Evolutionary conservation across 2,329 filamentous ascomycete genomes (phyloP).

Genomic region (Mycosphaerelloides madeirae): DNA sequence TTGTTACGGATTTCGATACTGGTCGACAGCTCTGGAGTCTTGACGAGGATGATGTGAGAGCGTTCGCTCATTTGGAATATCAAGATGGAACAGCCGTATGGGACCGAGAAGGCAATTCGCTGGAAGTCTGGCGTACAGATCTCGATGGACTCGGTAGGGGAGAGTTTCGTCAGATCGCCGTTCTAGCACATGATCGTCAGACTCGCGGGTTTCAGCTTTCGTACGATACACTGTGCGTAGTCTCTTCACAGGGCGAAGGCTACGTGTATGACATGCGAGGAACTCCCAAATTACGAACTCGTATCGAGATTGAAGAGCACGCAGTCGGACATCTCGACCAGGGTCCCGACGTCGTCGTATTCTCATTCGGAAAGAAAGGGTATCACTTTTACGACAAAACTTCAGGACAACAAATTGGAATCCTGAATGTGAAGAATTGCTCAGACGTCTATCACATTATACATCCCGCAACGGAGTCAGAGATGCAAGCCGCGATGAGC

Average conservation of each 20-base stretch:
- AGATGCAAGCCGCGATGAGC: neutral
- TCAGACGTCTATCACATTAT: constrained; percentile 34
- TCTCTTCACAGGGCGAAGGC: constrained; percentile 41
- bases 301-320: constrained; percentile 37
- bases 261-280: constrained; percentile 41
- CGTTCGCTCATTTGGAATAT: constrained; percentile 46
- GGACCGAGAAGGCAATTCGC: constrained; percentile 41
- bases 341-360: constrained; percentile 38
- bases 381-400: constrained; percentile 42
- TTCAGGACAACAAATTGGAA: constrained; percentile 37
- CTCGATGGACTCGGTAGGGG: constrained; percentile 34
- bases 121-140: constrained; percentile 44
- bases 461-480: constrained; percentile 20
- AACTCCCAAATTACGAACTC: constrained; percentile 33
- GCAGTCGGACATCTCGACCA: constrained; percentile 46
- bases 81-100: constrained; percentile 44
- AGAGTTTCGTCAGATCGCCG: constrained; percentile 38
- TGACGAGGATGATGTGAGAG: constrained; percentile 30
- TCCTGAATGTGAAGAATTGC: constrained; percentile 34
- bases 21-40: constrained; percentile 38
- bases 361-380: constrained; percentile 41
- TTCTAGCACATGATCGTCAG: constrained; percentile 40
- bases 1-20: constrained; percentile 45
- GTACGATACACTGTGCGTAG: constrained; percentile 43
- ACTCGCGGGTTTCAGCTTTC: constrained; percentile 46